A percentile compares a stretch with the other conserved stretches of the same genome.
phyloP scores from a whole-genome alignment of 208 protist species.

The Leishmania tropica region DNA sequence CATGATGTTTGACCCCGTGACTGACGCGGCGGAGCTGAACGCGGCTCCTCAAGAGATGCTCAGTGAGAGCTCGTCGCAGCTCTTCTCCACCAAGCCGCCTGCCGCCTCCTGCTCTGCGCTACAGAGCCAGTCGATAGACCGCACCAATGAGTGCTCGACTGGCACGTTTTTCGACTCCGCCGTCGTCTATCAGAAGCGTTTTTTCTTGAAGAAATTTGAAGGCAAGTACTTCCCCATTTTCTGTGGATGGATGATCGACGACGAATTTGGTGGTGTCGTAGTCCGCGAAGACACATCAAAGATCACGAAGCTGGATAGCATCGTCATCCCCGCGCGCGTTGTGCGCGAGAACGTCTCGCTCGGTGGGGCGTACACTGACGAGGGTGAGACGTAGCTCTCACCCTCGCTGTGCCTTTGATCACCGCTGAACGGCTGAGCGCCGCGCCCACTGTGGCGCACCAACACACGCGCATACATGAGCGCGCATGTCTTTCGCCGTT shows the following conservation, averaged over 20 bases:
- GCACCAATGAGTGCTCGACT: slow-evolving; percentile 52
- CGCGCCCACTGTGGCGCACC: too few relatives aligned
- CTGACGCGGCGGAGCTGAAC: slow-evolving; percentile 32
- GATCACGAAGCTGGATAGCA: slow-evolving; percentile 71
- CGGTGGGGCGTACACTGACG: slow-evolving; percentile 20
- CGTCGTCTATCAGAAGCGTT: slow-evolving; percentile 66
- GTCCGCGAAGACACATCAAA: slow-evolving; percentile 82
- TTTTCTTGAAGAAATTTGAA: slow-evolving; percentile 76
- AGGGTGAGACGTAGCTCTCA: slow-evolving; percentile 22
- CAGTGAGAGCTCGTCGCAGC: slow-evolving; percentile 6
- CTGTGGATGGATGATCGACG: slow-evolving; percentile 75
- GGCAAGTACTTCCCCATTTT: slow-evolving; percentile 82
- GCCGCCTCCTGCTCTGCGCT: slow-evolving; percentile 20
- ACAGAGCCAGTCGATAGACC: slow-evolving; percentile 44
- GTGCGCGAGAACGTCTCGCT: slow-evolving; percentile 43
- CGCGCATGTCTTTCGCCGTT: too few relatives aligned
- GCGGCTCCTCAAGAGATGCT: slow-evolving; percentile 34
- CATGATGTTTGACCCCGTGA: slow-evolving; percentile 72
- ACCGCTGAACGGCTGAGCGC: neutral
- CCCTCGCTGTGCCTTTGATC: neutral
- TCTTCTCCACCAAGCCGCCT: slow-evolving; percentile 16
- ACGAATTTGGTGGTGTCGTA: slow-evolving; percentile 70
- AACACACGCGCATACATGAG: neutral
- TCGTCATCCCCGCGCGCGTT: slow-evolving; percentile 66
- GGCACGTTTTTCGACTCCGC: slow-evolving; percentile 72